These are phyloP conservation scores for Sarocladium oryzae DNA, from an alignment of 2,329 filamentous ascomycete species.

Conservation along the genomic window DNA sequence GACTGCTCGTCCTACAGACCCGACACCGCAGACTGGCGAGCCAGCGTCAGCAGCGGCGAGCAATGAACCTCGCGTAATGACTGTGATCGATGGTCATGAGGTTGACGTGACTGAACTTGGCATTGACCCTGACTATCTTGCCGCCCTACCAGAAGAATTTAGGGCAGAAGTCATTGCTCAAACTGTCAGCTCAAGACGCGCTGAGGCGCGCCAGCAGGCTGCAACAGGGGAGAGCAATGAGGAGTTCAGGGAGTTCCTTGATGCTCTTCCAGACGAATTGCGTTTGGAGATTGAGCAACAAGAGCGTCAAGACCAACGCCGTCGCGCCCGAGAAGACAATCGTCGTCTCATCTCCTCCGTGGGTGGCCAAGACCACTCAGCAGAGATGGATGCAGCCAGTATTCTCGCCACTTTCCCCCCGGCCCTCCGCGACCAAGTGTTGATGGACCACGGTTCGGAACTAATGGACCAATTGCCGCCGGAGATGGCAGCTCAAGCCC, in stretches of 20 bases:
- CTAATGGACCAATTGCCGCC: slow-evolving; percentile 77
- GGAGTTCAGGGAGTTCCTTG: slow-evolving; percentile 88
- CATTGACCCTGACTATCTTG: slow-evolving; percentile 90
- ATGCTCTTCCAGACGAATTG: slow-evolving; percentile 85
- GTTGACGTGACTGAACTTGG: slow-evolving; percentile 91
- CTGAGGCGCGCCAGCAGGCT: slow-evolving; percentile 63
- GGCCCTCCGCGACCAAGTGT: slow-evolving; percentile 73
- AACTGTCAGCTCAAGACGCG: slow-evolving; percentile 76
- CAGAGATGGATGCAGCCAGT: slow-evolving; percentile 85
- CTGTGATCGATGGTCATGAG: slow-evolving; percentile 77
- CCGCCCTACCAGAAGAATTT: slow-evolving; percentile 95
- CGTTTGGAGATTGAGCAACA: slow-evolving; percentile 86
- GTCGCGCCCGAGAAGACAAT: slow-evolving; percentile 76
- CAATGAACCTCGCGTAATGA: slow-evolving; percentile 57
- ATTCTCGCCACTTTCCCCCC: slow-evolving; percentile 89
- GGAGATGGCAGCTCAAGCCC: slow-evolving; percentile 80
- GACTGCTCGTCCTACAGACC: slow-evolving; percentile 19
- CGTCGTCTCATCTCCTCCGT: slow-evolving; percentile 57
- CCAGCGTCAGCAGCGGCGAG: slow-evolving; percentile 9
- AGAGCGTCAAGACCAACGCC: slow-evolving; percentile 81
- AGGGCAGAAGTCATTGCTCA: slow-evolving; percentile 93
- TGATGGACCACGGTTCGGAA: slow-evolving; percentile 88
- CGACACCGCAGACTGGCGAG: background rate
- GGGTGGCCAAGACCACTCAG: slow-evolving; percentile 39
- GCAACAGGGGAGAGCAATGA: slow-evolving; percentile 69